phyloP scores from a whole-genome alignment of 768 basidiomycete species.

The Kwoniella dejecticola region DNA sequence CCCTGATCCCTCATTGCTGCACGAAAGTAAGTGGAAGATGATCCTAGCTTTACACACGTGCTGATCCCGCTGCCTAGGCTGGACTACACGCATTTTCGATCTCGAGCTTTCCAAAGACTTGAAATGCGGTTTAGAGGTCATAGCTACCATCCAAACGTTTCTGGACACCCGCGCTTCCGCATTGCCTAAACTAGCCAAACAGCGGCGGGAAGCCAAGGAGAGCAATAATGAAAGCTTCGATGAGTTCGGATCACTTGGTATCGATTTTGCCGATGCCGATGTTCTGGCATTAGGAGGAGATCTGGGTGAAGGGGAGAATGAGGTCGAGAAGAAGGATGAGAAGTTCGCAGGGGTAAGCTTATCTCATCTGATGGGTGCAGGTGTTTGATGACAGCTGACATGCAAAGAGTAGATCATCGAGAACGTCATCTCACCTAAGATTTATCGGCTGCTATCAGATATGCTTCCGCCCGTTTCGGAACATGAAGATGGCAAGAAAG shows the following conservation, averaged over 20 bases:
- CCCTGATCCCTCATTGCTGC: constrained; percentile 66
- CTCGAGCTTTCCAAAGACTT: constrained; percentile 60
- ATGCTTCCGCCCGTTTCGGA: constrained; percentile 55
- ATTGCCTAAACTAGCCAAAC: constrained; percentile 57
- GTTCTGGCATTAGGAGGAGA: constrained; percentile 64
- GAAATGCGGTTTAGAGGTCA: constrained; percentile 62
- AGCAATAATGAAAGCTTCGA: constrained; percentile 77
- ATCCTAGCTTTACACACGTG: neutral
- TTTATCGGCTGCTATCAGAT: constrained; percentile 64
- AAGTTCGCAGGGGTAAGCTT: constrained; percentile 61
- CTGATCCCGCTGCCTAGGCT: constrained; percentile 59
- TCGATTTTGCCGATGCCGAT: constrained; percentile 67
- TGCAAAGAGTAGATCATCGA: constrained; percentile 59
- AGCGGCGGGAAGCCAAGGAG: constrained; percentile 42
- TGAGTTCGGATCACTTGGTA: constrained; percentile 64
- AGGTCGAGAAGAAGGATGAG: constrained; percentile 59
- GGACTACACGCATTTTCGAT: constrained; percentile 62
- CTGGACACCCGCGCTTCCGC: constrained; percentile 63
- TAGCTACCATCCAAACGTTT: constrained; percentile 65
- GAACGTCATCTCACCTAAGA: constrained; percentile 60
- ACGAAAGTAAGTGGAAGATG: constrained; percentile 61
- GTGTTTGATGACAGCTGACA: too few species aligned
- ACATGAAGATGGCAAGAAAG: constrained; percentile 27
- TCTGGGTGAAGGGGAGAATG: constrained; percentile 41
- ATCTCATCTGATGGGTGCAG: neutral